phyloP scores from a whole-genome alignment of 2,329 filamentous ascomycete genomes.

The Penicillium paneum region DNA sequence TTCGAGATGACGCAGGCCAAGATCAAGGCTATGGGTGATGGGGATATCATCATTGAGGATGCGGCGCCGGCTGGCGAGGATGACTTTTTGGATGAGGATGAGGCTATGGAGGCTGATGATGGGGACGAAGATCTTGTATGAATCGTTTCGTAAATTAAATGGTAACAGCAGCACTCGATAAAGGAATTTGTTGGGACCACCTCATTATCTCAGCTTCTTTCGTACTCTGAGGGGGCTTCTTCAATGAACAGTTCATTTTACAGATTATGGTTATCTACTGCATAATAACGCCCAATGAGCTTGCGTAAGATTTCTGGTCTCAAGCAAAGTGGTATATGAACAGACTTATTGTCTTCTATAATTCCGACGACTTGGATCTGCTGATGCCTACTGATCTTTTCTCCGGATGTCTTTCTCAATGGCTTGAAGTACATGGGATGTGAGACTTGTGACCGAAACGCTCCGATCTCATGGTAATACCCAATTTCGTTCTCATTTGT shows the following conservation, averaged over 20 bases:
- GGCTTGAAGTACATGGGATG: neutral
- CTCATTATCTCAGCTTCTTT: neutral
- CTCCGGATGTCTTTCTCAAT: neutral
- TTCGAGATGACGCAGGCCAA: slow-evolving; percentile 88
- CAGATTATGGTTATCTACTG: neutral
- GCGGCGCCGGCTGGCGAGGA: slow-evolving; percentile 31
- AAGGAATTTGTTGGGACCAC: neutral
- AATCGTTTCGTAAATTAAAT: slow-evolving; percentile 17
- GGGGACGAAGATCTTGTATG: slow-evolving; percentile 35
- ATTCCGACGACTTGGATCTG: neutral
- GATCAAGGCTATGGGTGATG: slow-evolving; percentile 55
- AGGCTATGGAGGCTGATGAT: slow-evolving; percentile 32
- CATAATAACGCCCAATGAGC: neutral
- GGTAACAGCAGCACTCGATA: neutral
- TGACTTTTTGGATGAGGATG: slow-evolving; percentile 34
- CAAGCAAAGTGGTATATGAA: neutral
- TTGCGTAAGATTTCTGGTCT: neutral
- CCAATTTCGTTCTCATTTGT: neutral
- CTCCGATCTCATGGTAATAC: neutral
- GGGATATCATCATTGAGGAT: slow-evolving; percentile 38
- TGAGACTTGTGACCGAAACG: neutral
- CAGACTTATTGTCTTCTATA: neutral
- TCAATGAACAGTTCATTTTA: neutral
- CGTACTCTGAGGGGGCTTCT: neutral
- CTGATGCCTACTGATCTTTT: neutral